These are phyloP conservation scores for Heterobasidion occidentale DNA, from an alignment of 1,284 basidiomycete species.

Conservation along the genomic window DNA sequence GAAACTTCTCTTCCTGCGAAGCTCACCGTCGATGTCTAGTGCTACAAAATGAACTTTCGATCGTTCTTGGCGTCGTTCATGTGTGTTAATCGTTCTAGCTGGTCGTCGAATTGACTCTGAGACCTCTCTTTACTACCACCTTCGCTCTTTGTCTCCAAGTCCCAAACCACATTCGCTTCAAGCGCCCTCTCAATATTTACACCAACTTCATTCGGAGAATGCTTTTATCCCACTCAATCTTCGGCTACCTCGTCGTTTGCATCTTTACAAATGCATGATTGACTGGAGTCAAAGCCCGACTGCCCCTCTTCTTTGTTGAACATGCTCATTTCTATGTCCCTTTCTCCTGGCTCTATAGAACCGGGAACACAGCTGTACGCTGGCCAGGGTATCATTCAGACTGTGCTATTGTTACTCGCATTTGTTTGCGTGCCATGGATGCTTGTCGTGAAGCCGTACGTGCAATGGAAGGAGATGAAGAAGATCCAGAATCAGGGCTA, in stretches of 20 bases:
- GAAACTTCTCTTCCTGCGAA: too few species aligned
- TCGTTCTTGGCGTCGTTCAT: conserved; percentile 95
- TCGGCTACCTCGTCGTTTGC: conserved; percentile 92
- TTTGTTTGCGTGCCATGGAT: too few species aligned
- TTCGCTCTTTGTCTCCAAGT: conserved; percentile 95
- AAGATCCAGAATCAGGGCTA: too few species aligned
- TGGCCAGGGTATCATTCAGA: too few species aligned
- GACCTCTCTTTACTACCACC: conserved; percentile 57
- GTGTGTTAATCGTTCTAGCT: conserved; percentile 40
- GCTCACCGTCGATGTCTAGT: conserved; percentile 86
- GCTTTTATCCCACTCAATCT: conserved; percentile 95
- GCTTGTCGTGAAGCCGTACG: too few species aligned
- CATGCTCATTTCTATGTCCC: too few species aligned
- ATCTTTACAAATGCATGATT: conserved; percentile 97
- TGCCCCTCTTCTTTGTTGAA: conserved; percentile 71
- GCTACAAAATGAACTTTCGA: conserved; percentile 99
- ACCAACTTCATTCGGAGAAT: conserved; percentile 96
- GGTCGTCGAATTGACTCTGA: conserved; percentile 5
- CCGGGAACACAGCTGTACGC: too few species aligned
- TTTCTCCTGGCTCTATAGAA: too few species aligned
- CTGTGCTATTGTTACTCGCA: too few species aligned
- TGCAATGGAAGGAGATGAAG: too few species aligned
- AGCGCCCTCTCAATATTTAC: conserved; percentile 73
- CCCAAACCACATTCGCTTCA: conserved; percentile 93
- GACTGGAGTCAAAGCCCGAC: conserved; percentile 78